These are phyloP conservation scores for Penicillium italicum DNA, from an alignment of 2,329 filamentous ascomycete genomes.

Conservation along the genomic window DNA sequence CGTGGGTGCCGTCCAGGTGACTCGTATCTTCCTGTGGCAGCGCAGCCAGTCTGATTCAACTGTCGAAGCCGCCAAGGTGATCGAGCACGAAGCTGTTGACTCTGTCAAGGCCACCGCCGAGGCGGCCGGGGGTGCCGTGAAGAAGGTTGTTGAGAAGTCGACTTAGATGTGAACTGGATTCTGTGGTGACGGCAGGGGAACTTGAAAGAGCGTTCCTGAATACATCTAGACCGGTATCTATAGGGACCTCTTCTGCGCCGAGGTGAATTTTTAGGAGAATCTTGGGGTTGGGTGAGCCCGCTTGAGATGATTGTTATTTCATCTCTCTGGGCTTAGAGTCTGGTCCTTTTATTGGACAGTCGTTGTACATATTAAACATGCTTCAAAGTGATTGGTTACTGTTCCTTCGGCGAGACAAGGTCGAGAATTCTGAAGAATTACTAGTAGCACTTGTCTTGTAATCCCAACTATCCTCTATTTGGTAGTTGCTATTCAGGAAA, in stretches of 20 bases:
- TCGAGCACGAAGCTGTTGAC: conserved; percentile 37
- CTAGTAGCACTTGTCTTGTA: neutral
- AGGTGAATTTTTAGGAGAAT: neutral
- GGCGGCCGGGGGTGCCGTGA: conserved; percentile 33
- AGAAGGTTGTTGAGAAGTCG: conserved; percentile 30
- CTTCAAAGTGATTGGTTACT: conserved; percentile 14
- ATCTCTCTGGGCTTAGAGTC: neutral
- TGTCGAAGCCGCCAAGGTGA: conserved; percentile 38
- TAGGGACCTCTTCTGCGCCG: conserved; percentile 1
- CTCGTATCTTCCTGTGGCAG: conserved; percentile 66
- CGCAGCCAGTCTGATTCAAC: conserved; percentile 53
- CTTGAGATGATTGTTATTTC: neutral
- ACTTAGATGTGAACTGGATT: conserved; percentile 11
- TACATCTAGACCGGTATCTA: conserved; percentile 12
- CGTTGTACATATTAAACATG: conserved; percentile 24
- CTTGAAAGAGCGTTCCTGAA: conserved; percentile 1
- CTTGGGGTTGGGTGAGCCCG: neutral
- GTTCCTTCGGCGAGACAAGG: neutral
- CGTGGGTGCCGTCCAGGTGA: conserved; percentile 78
- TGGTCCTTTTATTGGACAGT: conserved; percentile 7
- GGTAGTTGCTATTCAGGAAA: neutral
- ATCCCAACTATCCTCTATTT: neutral
- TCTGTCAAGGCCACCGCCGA: conserved; percentile 34
- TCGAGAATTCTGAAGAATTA: neutral
- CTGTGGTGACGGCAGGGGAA: neutral